A percentile compares a stretch with the other conserved stretches of the same genome.
phyloP scores from a whole-genome alignment of 2,329 filamentous ascomycete species.

The Xylariaceae sp. region DNA sequence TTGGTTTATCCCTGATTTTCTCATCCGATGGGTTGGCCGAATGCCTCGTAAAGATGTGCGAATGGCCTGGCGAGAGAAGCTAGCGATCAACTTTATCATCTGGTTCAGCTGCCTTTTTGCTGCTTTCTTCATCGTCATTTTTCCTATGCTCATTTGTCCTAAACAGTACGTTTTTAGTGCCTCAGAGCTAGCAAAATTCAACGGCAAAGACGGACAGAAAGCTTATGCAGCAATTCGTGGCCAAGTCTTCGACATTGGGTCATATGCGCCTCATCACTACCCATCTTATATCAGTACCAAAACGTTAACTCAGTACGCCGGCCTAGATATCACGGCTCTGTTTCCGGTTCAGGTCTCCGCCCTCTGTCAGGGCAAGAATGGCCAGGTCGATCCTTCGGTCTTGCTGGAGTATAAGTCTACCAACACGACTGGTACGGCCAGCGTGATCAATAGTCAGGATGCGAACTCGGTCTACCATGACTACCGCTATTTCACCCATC shows the following conservation, averaged over 20 bases:
- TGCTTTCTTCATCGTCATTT: conserved; percentile 84
- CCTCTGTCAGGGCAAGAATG: conserved; percentile 74
- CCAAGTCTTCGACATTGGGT: conserved; percentile 76
- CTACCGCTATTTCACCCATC: conserved; percentile 79
- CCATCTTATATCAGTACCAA: conserved; percentile 60
- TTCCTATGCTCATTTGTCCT: conserved; percentile 85
- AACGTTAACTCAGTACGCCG: conserved; percentile 73
- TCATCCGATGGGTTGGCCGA: conserved; percentile 69
- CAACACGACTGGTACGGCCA: conserved; percentile 68
- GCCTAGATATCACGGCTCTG: conserved; percentile 77
- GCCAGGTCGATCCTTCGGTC: conserved; percentile 63
- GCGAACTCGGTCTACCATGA: conserved; percentile 81
- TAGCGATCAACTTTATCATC: conserved; percentile 97
- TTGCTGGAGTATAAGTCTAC: conserved; percentile 75
- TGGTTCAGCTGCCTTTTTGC: conserved; percentile 78
- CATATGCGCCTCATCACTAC: conserved; percentile 74
- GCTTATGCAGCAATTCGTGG: conserved; percentile 82
- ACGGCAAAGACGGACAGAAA: conserved; percentile 63
- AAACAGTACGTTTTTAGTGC: conserved; percentile 83
- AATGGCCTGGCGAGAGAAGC: conserved; percentile 91
- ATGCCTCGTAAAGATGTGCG: conserved; percentile 93
- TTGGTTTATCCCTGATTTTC: conserved; percentile 81
- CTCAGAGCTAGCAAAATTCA: conserved; percentile 65
- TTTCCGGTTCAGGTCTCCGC: conserved; percentile 95
- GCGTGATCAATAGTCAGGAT: conserved; percentile 62